Base-by-base conservation (phyloP, 495 filamentous ascomycete species). In the Pseudevernia furfuracea region DNA sequence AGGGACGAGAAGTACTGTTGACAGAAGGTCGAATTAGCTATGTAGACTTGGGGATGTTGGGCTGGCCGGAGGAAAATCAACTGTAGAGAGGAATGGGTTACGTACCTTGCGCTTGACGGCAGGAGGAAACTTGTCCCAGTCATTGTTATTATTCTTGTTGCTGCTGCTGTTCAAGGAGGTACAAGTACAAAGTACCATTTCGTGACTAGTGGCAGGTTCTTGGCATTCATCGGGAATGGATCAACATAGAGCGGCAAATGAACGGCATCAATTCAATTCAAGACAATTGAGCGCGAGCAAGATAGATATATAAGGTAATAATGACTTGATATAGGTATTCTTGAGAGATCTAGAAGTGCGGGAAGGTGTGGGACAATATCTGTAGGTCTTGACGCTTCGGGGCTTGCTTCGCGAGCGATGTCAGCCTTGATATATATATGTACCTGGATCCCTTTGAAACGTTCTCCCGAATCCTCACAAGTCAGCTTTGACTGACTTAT, bases 1-100 rank as follows among this genome's bases (percentile, higher is more conserved):
- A 87, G 75, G 14, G 83, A 85, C 25, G 85, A 88, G 70, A 88
- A 88, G 70, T 85, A 88, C 85, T 88, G 69, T 41, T 71, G 55
- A 69, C 63, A 64, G 41, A 25, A 4, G 53, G 36, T 57, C 60
- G 17, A 63, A 56, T 63, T 39, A 63, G 61, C 41, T 44, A 21
- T 44, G 5, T 23, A 11, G 52, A 41, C 34, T 3, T 23, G 39
- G 17, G 11, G 48, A 38, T 21, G n/a, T 25, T 12, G 25, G 30
- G 4, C 36, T n/a, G n/a, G n/a, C n/a, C n/a, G n/a, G 19, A 5
- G 41, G 41, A 21, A 1, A 6, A 9, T 3, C 1, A 10, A 23
- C 1, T 23, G 10, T 46, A 2, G 43, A 49, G 12, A 49, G 12
- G 46, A 21, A 49, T 32, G 14, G 4, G 49, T 37, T 36, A 63